Percentiles rank a stretch among this genome's conserved stretches.
Evolutionary conservation across 352 stramenopile species (phyloP).

Genomic region (Sclerospora graminicola): DNA sequence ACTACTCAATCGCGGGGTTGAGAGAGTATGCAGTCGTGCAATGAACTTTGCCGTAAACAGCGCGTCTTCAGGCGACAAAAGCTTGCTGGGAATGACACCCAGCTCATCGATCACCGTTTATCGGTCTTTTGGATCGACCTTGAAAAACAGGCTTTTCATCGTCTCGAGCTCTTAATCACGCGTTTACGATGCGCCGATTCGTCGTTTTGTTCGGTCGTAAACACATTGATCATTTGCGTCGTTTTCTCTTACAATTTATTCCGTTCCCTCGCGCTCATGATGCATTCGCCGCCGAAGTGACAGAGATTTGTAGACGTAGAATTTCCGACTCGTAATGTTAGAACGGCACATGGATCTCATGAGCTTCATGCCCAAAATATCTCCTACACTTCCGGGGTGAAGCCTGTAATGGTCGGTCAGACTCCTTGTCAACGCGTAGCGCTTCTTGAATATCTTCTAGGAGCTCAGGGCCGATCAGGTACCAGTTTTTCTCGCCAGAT

Average conservation of each 20-base stretch:
- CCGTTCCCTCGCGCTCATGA: slow-evolving; percentile 33
- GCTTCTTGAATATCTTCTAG: slow-evolving; percentile 45
- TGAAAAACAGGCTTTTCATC: slow-evolving; percentile 65
- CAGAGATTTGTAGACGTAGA: slow-evolving; percentile 47
- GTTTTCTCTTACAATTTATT: slow-evolving; percentile 80
- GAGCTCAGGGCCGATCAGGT: slow-evolving; percentile 48
- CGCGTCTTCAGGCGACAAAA: slow-evolving; percentile 77
- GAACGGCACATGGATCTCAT: slow-evolving; percentile 82
- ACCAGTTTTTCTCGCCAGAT: slow-evolving; percentile 34
- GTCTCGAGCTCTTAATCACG: slow-evolving; percentile 71
- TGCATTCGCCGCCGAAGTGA: slow-evolving; percentile 23
- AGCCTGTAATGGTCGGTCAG: slow-evolving; percentile 45
- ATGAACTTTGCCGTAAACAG: slow-evolving; percentile 82
- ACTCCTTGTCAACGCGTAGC: slow-evolving; percentile 16
- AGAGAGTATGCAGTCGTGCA: slow-evolving; percentile 62
- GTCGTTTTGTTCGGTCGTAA: slow-evolving; percentile 80
- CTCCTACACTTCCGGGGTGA: slow-evolving; percentile 68
- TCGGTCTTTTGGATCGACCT: slow-evolving; percentile 21
- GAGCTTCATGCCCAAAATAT: slow-evolving; percentile 81
- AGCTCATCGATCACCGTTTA: slow-evolving; percentile 52
- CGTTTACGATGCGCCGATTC: slow-evolving; percentile 76
- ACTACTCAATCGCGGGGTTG: slow-evolving; percentile 59
- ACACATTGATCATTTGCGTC: slow-evolving; percentile 66
- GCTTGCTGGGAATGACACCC: slow-evolving; percentile 57
- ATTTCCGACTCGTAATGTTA: slow-evolving; percentile 82